Evolutionary conservation across 2,329 filamentous ascomycete species (phyloP), one percentile per base, ranked within the genome.

Genomic region (Aspergillus uvarum): DNA sequence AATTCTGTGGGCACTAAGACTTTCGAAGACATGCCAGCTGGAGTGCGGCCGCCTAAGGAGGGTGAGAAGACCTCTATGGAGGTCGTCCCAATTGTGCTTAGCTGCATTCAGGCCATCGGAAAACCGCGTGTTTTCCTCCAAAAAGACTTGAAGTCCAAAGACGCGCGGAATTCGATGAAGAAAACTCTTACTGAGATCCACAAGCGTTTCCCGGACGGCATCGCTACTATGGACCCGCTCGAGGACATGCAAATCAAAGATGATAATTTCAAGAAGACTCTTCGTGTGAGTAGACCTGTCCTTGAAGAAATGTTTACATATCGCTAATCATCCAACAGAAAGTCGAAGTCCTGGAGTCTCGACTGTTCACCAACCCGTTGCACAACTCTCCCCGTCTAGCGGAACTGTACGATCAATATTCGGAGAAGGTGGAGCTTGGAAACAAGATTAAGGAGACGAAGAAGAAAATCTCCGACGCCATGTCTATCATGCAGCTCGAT

Each of bases 211-310:
- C 92, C 93, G 0, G 95, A 99, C 71, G 95, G 95, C 3, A 81
- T 99, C 59, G 89, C 95, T 3, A 83, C 93, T 6, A 80, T 99
- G 19, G 95, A 99, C 70, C 95, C 95, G 0, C 89, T 99, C 44
- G 93, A 98, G 75, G 93, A 97, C 72, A 98, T 99, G 95, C 85
- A 87, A 29, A 98, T 99, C 70, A 89, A 83, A 4, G 95, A 98
- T 70, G 92, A 96, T 1, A 88, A 87, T 0, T 98, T 99, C 81
- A 97, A 96, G 82, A 92, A 92, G 74, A 85, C 97, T 4, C 84
- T 98, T 12, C 79, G 86, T 68, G 83, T 85, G 78, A 68, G 81
- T 70, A 24, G n/a, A 12, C 10, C 7, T 7, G 21, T 4, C 14
- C 31, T 19, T 4, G 38, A 2, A n/a, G 11, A 12, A 7, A 47